These are phyloP conservation scores for Phialophora macrospora DNA, from an alignment of 2,329 filamentous ascomycete species.

Conservation along the genomic window DNA sequence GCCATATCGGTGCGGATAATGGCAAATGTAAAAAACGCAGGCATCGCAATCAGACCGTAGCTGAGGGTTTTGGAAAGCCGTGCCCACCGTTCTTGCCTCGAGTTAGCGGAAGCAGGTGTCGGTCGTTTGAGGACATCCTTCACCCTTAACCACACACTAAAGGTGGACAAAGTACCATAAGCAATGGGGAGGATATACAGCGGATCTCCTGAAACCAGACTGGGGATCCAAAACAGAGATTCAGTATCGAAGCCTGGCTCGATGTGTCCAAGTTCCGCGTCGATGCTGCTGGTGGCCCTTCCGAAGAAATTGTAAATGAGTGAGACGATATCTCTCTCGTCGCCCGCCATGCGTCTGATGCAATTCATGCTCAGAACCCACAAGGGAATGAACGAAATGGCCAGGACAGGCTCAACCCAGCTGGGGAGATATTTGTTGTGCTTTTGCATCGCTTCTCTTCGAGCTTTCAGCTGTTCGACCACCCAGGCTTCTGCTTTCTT, in stretches of 20 bases:
- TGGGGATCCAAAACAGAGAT: conserved; percentile 65
- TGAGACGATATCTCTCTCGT: conserved; percentile 9
- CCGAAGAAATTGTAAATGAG: background rate
- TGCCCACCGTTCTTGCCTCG: background rate
- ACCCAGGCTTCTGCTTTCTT: conserved; percentile 29
- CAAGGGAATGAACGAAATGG: conserved; percentile 31
- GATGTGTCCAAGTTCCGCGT: conserved; percentile 41
- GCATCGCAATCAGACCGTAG: conserved; percentile 17
- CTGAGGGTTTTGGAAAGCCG: conserved; percentile 10
- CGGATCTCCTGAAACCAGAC: conserved; percentile 49
- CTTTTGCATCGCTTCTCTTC: conserved; percentile 34
- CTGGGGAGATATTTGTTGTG: conserved; percentile 27
- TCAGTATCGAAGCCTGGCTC: conserved; percentile 60
- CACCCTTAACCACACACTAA: conserved; percentile 24
- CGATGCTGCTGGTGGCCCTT: background rate
- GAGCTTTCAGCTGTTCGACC: conserved; percentile 24
- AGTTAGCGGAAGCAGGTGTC: background rate
- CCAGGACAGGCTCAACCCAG: conserved; percentile 15
- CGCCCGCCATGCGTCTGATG: conserved; percentile 31
- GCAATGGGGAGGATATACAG: conserved; percentile 28
- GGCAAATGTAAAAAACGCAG: conserved; percentile 24
- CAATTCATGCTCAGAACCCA: conserved; percentile 32
- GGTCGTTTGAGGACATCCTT: conserved; percentile 14
- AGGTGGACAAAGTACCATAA: conserved; percentile 25
- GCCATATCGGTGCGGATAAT: conserved; percentile 27